A percentile compares a stretch with the other conserved stretches of the same genome.
Conservation (phyloP, 192 early-diverging fungal species). For the Coemansia javaensis region DNA sequence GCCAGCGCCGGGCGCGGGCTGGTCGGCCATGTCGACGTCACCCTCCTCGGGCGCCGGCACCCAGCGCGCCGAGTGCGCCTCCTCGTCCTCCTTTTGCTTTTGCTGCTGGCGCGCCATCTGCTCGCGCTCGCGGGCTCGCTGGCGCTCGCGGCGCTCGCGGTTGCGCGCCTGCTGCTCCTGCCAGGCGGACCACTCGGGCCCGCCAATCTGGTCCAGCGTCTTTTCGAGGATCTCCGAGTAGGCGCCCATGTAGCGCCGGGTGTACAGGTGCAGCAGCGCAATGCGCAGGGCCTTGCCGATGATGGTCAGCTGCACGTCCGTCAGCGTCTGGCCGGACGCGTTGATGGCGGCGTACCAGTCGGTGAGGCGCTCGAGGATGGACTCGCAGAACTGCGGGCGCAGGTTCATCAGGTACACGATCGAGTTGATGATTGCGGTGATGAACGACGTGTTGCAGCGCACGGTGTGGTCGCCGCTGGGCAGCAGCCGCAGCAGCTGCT, state of each 20-base stretch:
- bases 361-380: constrained; percentile 19
- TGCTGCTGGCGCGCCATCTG: constrained; percentile 7
- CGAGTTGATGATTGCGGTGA: constrained; percentile 40
- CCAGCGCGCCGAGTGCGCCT: constrained; percentile 5
- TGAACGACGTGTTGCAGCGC: constrained; percentile 45
- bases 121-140: constrained; percentile 16
- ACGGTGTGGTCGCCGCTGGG: constrained; percentile 42
- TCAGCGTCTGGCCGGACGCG: constrained; percentile 38
- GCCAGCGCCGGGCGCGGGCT: constrained; percentile 14
- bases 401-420: constrained; percentile 42
- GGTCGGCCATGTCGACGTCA: constrained; percentile 17
- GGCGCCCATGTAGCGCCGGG: constrained; percentile 24
- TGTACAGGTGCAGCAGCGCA: constrained; percentile 34
- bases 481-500: constrained; percentile 36
- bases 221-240: constrained; percentile 27
- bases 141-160: constrained; percentile 9
- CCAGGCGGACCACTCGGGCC: constrained; percentile 38
- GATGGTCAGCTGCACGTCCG: constrained; percentile 28
- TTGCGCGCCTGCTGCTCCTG: constrained; percentile 29
- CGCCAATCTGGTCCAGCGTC: constrained; percentile 36
- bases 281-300: constrained; percentile 39
- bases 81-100: not conserved
- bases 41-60: constrained; percentile 17
- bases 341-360: constrained; percentile 41
- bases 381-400: constrained; percentile 38